phyloP scores from a whole-genome alignment of 1,284 basidiomycete genomes.

The Naganishia sp. region DNA sequence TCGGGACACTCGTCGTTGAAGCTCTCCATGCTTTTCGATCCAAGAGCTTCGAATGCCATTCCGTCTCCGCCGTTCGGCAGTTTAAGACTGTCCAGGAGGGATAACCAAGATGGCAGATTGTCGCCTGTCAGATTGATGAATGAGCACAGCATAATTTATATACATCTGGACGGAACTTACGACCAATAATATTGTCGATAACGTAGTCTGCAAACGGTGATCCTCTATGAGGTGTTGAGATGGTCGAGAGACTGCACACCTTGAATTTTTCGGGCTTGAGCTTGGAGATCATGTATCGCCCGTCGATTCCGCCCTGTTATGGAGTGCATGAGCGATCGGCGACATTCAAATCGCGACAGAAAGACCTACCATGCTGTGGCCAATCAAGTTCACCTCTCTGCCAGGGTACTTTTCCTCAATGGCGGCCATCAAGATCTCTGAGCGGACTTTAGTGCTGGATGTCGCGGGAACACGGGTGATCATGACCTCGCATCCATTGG shows the following conservation, averaged over 20 bases:
- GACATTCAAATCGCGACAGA: too few species aligned
- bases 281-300: constrained; percentile 43
- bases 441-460: constrained; percentile 78
- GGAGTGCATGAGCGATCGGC: background rate
- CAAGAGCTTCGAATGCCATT: constrained; percentile 83
- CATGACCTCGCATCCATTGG: constrained; percentile 84
- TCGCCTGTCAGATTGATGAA: constrained; percentile 39
- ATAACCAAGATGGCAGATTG: constrained; percentile 53
- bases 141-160: constrained; percentile 45
- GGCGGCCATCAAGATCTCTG: constrained; percentile 76
- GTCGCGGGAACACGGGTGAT: constrained; percentile 91
- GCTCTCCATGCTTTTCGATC: constrained; percentile 76
- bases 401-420: constrained; percentile 79
- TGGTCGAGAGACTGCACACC: constrained; percentile 84
- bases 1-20: constrained; percentile 87
- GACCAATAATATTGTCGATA: constrained; percentile 72
- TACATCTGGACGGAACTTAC: constrained; percentile 57
- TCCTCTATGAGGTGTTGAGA: constrained; percentile 85
- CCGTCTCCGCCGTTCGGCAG: constrained; percentile 86
- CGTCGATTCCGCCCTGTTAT: constrained; percentile 78
- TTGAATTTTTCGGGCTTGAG: constrained; percentile 56
- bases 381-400: constrained; percentile 81
- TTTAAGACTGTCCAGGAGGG: constrained; percentile 63
- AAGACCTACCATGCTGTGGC: constrained; percentile 79
- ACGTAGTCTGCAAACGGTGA: constrained; percentile 93